phyloP scores from a whole-genome alignment of 495 filamentous ascomycete species.

The Penicillium turbatum region DNA sequence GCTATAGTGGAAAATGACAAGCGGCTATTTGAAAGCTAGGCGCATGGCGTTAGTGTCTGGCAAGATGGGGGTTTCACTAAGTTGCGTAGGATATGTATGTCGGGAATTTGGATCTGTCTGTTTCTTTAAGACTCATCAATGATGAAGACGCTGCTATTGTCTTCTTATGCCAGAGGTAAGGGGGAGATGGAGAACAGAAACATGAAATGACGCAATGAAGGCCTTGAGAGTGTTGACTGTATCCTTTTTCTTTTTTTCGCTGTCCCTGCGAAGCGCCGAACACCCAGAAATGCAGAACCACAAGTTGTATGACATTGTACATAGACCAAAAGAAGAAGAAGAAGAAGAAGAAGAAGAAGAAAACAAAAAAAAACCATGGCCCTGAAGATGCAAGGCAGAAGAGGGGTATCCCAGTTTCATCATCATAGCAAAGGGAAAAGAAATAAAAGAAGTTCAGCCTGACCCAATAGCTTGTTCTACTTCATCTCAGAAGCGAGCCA shows the following conservation, averaged over 20 bases:
- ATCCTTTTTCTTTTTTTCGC: background rate
- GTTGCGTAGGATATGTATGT: no score
- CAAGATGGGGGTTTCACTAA: no score
- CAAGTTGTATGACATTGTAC: conserved; percentile 6
- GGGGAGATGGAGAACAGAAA: background rate
- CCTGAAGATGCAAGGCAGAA: conserved; percentile 4
- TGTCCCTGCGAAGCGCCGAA: background rate
- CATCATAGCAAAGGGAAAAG: background rate
- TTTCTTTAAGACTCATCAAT: background rate
- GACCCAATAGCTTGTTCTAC: conserved; percentile 5
- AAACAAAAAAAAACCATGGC: conserved; percentile 1
- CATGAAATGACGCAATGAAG: background rate
- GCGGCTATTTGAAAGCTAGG: background rate
- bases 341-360: no score
- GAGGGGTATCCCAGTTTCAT: conserved; percentile 2
- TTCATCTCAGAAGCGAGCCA: conserved; percentile 61
- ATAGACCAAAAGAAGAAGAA: background rate
- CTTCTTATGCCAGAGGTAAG: background rate
- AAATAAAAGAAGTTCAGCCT: background rate
- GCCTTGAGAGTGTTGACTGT: background rate
- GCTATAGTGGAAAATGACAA: conserved; percentile 13
- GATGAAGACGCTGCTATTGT: background rate
- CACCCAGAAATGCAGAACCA: conserved; percentile 9
- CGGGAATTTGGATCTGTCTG: no score
- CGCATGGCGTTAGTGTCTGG: background rate